A percentile compares a stretch with the other conserved stretches of the same genome.
These are phyloP conservation scores for Rhizopogon vulgaris DNA, from an alignment of 768 basidiomycete species.

Conservation along the genomic window DNA sequence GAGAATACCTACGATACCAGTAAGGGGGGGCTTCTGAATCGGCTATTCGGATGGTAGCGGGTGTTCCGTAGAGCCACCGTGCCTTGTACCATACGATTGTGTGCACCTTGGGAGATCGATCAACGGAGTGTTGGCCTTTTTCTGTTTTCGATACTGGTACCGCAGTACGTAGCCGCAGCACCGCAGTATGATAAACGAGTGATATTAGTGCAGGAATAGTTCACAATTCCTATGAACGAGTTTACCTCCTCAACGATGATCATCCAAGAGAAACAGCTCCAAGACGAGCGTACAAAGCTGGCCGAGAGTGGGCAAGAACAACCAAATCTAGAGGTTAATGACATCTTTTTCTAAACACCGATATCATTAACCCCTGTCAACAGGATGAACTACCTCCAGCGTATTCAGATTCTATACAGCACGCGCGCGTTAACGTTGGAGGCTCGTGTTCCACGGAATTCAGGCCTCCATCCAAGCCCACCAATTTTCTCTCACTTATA, in stretches of 20 bases:
- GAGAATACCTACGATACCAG: slow-evolving; percentile 3
- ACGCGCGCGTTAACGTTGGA: neutral
- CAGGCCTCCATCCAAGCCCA: slow-evolving; percentile 3
- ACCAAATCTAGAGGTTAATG: neutral
- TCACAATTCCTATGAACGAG: too few species aligned
- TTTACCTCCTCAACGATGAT: neutral
- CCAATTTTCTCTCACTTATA: slow-evolving; percentile 8
- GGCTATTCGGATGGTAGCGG: slow-evolving; percentile 12
- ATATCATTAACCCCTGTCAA: neutral
- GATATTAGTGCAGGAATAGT: too few species aligned
- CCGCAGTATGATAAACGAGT: neutral
- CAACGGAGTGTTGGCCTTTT: too few species aligned
- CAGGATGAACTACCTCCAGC: slow-evolving; percentile 6
- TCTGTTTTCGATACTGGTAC: neutral
- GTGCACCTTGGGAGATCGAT: neutral
- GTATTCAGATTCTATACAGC: neutral
- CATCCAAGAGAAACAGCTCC: slow-evolving; percentile 1
- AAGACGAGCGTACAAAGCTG: neutral
- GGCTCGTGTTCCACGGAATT: neutral
- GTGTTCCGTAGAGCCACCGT: neutral
- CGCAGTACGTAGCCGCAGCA: neutral
- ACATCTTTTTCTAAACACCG: neutral
- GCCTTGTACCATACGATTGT: neutral
- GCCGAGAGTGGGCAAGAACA: neutral
- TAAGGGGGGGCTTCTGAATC: slow-evolving; percentile 13